Percentiles rank a stretch among this genome's conserved stretches.
These are phyloP conservation scores for Backusella tarrabulga DNA, from an alignment of 192 early-diverging fungal species.

Conservation along the genomic window DNA sequence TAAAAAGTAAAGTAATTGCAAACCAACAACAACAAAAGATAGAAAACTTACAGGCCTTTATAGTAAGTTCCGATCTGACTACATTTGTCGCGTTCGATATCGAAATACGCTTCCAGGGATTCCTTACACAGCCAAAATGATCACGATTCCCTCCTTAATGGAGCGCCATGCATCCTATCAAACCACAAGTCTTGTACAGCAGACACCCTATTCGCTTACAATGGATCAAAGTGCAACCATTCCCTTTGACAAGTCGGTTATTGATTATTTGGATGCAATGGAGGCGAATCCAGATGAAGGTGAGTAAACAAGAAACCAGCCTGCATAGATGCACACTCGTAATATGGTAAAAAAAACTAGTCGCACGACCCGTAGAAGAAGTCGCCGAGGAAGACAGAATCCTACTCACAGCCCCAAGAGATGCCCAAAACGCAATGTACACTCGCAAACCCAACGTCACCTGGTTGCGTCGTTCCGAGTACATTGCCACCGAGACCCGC, in stretches of 20 bases:
- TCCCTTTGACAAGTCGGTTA: slow-evolving; percentile 46
- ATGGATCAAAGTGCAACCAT: slow-evolving; percentile 42
- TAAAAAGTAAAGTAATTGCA: background rate
- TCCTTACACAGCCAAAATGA: slow-evolving; percentile 49
- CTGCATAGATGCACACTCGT: too few species aligned
- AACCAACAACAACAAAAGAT: too few species aligned
- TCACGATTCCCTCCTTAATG: slow-evolving; percentile 40
- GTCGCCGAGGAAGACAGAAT: slow-evolving; percentile 32
- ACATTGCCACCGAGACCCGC: slow-evolving; percentile 47
- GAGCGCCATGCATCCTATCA: slow-evolving; percentile 47
- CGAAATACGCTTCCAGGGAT: slow-evolving; percentile 47
- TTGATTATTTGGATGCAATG: slow-evolving; percentile 47
- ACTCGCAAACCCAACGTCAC: slow-evolving; percentile 40
- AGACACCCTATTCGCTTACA: slow-evolving; percentile 42
- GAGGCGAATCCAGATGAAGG: slow-evolving; percentile 33
- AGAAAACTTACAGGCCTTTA: background rate
- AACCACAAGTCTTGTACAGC: slow-evolving; percentile 41
- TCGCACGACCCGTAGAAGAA: slow-evolving; percentile 1
- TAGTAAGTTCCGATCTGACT: slow-evolving; percentile 24
- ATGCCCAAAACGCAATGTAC: slow-evolving; percentile 16
- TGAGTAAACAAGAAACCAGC: background rate
- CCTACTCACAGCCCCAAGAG: slow-evolving; percentile 23
- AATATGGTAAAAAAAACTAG: slow-evolving; percentile 12
- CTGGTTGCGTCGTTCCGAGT: slow-evolving; percentile 56
- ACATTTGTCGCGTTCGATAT: slow-evolving; percentile 48